phyloP scores from a whole-genome alignment of 1,284 basidiomycete genomes.

The Pascua sp. region DNA sequence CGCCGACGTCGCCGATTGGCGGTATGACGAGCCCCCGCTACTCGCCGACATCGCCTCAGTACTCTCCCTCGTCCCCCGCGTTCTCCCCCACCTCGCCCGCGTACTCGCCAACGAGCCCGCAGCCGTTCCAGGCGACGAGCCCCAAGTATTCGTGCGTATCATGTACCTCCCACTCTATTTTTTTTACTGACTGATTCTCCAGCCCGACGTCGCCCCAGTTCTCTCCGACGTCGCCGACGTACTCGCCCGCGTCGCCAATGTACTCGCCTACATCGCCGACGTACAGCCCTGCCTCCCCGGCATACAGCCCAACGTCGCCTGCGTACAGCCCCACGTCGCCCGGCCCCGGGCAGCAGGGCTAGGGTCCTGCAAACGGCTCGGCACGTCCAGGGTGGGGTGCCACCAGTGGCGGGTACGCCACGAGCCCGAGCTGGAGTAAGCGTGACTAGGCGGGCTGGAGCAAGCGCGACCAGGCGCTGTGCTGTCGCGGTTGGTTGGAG shows the following conservation, averaged over 20 bases:
- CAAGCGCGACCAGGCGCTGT: conserved; percentile 13
- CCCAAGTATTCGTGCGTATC: conserved; percentile 65
- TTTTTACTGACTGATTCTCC: conserved; percentile 3
- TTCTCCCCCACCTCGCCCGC: conserved; percentile 57
- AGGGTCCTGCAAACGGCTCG: conserved; percentile 2
- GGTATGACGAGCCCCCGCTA: conserved; percentile 21
- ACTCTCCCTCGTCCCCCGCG: conserved; percentile 37
- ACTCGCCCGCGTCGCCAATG: conserved; percentile 79
- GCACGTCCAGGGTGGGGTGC: conserved; percentile 12
- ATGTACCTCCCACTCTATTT: not conserved
- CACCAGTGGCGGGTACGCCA: conserved; percentile 11
- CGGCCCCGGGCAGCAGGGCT: conserved; percentile 9
- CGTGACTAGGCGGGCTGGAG: conserved; percentile 14
- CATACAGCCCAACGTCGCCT: conserved; percentile 44
- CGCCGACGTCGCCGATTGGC: conserved; percentile 19
- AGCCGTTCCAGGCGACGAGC: conserved; percentile 75
- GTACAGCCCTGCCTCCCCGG: conserved; percentile 38
- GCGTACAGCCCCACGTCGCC: conserved; percentile 73
- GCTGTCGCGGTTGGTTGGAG: no score
- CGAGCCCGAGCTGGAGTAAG: conserved; percentile 23
- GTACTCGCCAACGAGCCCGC: conserved; percentile 53
- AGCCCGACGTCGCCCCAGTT: conserved; percentile 31
- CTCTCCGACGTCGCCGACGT: conserved; percentile 46
- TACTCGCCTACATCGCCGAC: conserved; percentile 61
- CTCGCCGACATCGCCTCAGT: conserved; percentile 26